Evolutionary conservation across 1,139 yeast genomes (phyloP).

Genomic region (Pichia terricola): DNA sequence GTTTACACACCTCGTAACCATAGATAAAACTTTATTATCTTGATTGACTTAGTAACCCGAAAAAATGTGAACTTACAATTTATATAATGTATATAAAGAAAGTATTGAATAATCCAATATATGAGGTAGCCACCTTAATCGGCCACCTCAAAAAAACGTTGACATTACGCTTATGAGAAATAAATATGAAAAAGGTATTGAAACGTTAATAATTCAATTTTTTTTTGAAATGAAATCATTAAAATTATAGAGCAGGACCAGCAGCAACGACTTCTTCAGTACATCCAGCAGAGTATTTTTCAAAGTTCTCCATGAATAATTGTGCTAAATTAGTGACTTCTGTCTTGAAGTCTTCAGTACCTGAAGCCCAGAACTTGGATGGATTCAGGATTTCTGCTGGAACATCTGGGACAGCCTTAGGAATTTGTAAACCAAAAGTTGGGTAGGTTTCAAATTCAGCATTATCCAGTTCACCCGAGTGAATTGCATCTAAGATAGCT

Average conservation of each 20-base stretch:
- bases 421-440: slow-evolving; percentile 79
- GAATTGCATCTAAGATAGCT: slow-evolving; percentile 91
- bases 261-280: slow-evolving; percentile 85
- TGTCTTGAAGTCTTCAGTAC: slow-evolving; percentile 51
- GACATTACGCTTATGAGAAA: too few relatives aligned
- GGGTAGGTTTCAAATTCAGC: slow-evolving; percentile 80
- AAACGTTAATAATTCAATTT: too few relatives aligned
- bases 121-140: too few relatives aligned
- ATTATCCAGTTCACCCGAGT: slow-evolving; percentile 76
- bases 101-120: too few relatives aligned
- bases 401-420: slow-evolving; percentile 72
- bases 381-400: slow-evolving; percentile 87
- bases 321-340: slow-evolving; percentile 71
- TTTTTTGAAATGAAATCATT: neutral
- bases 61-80: too few relatives aligned
- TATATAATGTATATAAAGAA: too few relatives aligned
- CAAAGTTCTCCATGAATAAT: slow-evolving; percentile 79
- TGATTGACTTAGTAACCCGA: too few relatives aligned
- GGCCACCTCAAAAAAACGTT: too few relatives aligned
- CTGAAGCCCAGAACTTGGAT: slow-evolving; percentile 71
- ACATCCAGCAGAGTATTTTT: slow-evolving; percentile 74
- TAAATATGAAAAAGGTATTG: neutral
- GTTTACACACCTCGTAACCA: too few relatives aligned
- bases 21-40: too few relatives aligned
- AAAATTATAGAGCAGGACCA: slow-evolving; percentile 50